phyloP scores from a whole-genome alignment of 1,139 yeast genomes.

The Kodamaea suecica region DNA sequence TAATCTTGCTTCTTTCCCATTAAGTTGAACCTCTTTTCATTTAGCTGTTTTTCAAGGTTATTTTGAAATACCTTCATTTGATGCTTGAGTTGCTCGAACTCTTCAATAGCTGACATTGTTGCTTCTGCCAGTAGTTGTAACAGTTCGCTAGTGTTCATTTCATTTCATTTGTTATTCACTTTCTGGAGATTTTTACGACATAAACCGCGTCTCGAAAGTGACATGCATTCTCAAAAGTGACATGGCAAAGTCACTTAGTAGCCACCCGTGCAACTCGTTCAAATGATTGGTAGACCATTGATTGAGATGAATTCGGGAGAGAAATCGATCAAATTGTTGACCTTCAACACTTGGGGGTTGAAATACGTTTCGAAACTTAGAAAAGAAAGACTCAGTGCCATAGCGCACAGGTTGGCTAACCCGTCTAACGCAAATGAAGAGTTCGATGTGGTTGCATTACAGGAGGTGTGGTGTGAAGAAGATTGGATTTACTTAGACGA shows the following conservation, averaged over 20 bases:
- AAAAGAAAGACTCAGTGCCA: slow-evolving; percentile 61
- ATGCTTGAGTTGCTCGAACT: slow-evolving; percentile 26
- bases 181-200: too few species aligned
- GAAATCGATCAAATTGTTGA: slow-evolving; percentile 45
- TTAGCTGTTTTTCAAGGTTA: slow-evolving; percentile 24
- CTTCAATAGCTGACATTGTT: slow-evolving; percentile 15
- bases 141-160: too few species aligned
- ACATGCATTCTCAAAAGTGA: too few species aligned
- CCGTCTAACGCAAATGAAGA: slow-evolving; percentile 34
- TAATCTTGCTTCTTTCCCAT: slow-evolving; percentile 30
- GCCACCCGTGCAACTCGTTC: background rate
- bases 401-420: slow-evolving; percentile 62
- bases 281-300: background rate
- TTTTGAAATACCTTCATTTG: slow-evolving; percentile 32
- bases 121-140: too few species aligned
- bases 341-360: slow-evolving; percentile 87
- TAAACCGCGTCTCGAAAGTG: too few species aligned
- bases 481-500: slow-evolving; percentile 70
- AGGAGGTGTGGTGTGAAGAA: slow-evolving; percentile 86
- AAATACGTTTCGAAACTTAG: slow-evolving; percentile 75
- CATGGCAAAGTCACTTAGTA: too few species aligned
- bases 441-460: slow-evolving; percentile 85
- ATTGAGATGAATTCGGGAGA: background rate
- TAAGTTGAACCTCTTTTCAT: slow-evolving; percentile 26
- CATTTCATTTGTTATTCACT: too few species aligned